phyloP scores from a whole-genome alignment of 768 basidiomycete species.

The Auricularia cornea region DNA sequence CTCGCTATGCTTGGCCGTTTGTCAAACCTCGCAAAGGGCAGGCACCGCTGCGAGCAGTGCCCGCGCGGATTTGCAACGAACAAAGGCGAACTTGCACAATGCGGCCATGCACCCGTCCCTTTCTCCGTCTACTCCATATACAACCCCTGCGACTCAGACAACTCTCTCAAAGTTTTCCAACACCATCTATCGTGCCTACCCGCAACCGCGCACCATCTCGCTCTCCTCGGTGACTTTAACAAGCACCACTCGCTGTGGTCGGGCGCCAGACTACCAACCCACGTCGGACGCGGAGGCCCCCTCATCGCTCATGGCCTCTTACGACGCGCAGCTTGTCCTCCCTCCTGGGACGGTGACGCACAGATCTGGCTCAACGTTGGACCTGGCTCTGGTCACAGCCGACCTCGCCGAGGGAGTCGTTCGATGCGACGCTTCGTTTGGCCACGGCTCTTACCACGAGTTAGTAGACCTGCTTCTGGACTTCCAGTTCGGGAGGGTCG shows the following conservation, averaged over 20 bases:
- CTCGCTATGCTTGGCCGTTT: too few relatives aligned
- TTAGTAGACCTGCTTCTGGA: background rate
- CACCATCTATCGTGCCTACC: background rate
- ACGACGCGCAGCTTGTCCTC: background rate
- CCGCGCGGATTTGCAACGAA: too few relatives aligned
- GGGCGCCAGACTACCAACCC: background rate
- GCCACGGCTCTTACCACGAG: background rate
- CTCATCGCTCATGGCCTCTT: background rate
- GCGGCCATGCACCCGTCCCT: background rate
- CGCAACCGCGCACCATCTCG: background rate
- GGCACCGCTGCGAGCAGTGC: too few relatives aligned
- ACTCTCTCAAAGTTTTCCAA: background rate
- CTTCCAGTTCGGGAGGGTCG: background rate
- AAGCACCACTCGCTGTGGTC: conserved; percentile 2
- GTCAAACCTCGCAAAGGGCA: too few relatives aligned
- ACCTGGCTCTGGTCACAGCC: background rate
- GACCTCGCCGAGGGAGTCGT: background rate
- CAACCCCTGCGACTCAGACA: background rate
- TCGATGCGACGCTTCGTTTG: background rate
- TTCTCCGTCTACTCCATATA: background rate
- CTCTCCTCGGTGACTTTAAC: conserved; percentile 1
- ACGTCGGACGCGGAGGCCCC: background rate
- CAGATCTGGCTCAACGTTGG: background rate
- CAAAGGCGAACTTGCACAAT: too few relatives aligned
- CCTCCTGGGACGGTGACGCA: background rate